Conservation (phyloP, 1,284 basidiomycete species). For the Anthracocystis panici-leucophaei region DNA sequence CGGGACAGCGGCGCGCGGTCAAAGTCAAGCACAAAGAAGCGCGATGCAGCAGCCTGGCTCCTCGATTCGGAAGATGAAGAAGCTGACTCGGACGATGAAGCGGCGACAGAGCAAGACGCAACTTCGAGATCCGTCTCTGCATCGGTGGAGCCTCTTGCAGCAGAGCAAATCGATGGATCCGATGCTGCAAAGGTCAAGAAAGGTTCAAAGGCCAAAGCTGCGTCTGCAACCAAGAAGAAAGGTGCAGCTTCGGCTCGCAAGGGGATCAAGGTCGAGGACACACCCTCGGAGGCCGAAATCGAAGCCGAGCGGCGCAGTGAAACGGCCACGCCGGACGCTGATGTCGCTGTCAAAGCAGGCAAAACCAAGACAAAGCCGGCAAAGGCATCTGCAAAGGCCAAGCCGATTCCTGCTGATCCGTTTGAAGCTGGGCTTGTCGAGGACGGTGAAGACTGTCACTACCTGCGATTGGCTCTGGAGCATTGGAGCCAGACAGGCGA, state of each 20-base stretch:
- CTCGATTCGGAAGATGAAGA: constrained; percentile 29
- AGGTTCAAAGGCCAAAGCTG: constrained; percentile 19
- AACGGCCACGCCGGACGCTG: constrained; percentile 22
- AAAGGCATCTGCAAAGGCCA: constrained; percentile 23
- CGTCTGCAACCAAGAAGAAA: constrained; percentile 19
- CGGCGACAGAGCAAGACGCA: constrained; percentile 13
- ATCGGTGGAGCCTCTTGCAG: constrained; percentile 23
- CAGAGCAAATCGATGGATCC: constrained; percentile 10
- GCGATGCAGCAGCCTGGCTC: constrained; percentile 24
- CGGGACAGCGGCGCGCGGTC: constrained; percentile 3
- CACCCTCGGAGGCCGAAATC: constrained; percentile 7
- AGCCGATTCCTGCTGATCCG: constrained; percentile 72
- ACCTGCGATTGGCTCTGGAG: constrained; percentile 78
- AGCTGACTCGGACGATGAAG: constrained; percentile 25
- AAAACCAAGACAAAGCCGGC: constrained; percentile 21
- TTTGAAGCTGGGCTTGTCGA: constrained; percentile 76
- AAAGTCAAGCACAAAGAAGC: constrained; percentile 24
- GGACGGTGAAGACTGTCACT: constrained; percentile 93
- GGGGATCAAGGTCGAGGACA: constrained; percentile 10
- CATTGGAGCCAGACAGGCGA: constrained; percentile 63
- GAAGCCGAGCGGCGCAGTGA: constrained; percentile 23
- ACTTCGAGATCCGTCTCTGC: constrained; percentile 30
- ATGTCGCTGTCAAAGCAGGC: constrained; percentile 6
- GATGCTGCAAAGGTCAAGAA: constrained; percentile 20
- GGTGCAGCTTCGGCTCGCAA: constrained; percentile 17